These are phyloP conservation scores for Chalciporus piperatus DNA, from an alignment of 768 basidiomycete species.

Conservation along the genomic window DNA sequence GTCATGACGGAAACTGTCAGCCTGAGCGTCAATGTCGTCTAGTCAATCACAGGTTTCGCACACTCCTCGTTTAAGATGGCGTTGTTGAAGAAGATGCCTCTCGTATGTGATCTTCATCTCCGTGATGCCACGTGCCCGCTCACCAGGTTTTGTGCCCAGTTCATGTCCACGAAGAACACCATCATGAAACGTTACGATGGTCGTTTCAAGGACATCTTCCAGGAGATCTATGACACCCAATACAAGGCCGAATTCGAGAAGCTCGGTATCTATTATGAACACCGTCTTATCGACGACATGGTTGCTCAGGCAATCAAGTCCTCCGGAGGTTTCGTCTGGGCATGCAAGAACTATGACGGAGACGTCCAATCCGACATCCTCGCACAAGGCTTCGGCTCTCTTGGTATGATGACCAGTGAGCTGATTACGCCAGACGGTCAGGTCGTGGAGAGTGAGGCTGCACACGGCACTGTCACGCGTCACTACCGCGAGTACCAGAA, in stretches of 20 bases:
- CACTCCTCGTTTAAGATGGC: conserved; percentile 99
- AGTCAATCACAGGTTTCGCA: conserved; percentile 94
- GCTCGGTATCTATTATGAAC: conserved; percentile 85
- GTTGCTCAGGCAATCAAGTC: conserved; percentile 98
- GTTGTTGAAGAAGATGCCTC: conserved; percentile 68
- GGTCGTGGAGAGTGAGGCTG: conserved; percentile 93
- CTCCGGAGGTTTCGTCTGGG: conserved; percentile 86
- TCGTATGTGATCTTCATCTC: conserved; percentile 42
- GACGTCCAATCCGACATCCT: conserved; percentile 91
- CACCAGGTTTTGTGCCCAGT: conserved; percentile 39
- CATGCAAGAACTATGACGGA: conserved; percentile 78
- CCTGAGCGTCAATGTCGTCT: neutral
- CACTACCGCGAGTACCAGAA: conserved; percentile 98
- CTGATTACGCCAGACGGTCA: conserved; percentile 93
- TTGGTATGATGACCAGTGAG: conserved; percentile 99
- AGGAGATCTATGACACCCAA: conserved; percentile 85
- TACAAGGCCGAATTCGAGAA: conserved; percentile 73
- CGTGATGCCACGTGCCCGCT: conserved; percentile 1
- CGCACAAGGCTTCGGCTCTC: conserved; percentile 93
- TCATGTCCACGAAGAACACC: conserved; percentile 98
- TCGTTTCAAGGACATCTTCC: conserved; percentile 99
- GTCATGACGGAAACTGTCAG: neutral
- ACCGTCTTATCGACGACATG: conserved; percentile 97
- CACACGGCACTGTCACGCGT: conserved; percentile 94
- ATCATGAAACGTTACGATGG: conserved; percentile 98